Conservation (phyloP, 2,329 filamentous ascomycete species). For the Talaromyces sp. region DNA sequence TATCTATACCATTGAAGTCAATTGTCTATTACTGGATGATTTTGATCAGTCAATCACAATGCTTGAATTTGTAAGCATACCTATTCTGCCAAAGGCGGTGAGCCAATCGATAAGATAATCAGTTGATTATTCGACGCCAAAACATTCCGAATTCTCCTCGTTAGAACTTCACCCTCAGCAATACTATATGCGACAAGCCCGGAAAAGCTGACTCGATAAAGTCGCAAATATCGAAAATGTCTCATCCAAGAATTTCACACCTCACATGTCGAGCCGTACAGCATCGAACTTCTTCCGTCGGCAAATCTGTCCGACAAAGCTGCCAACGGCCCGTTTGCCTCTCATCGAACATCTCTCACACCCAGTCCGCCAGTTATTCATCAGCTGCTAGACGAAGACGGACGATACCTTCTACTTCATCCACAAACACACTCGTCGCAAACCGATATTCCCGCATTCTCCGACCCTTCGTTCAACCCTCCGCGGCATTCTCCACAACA, state of each 20-base stretch:
- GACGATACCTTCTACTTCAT: not conserved
- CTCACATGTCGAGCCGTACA: conserved; percentile 11
- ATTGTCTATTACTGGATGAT: not conserved
- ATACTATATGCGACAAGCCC: not conserved
- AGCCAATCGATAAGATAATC: conserved; percentile 12
- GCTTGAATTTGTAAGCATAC: conserved; percentile 19
- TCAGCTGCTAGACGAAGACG: conserved; percentile 1
- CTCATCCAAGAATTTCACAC: conserved; percentile 2
- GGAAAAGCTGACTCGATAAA: not conserved
- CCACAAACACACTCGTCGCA: conserved; percentile 2
- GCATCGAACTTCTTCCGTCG: conserved; percentile 8
- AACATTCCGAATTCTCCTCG: not conserved
- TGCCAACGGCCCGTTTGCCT: not conserved
- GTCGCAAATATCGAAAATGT: not conserved
- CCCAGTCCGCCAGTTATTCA: conserved; percentile 23
- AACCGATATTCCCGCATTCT: not conserved
- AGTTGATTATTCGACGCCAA: conserved; percentile 1
- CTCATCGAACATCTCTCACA: conserved; percentile 17
- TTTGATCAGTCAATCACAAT: conserved; percentile 4
- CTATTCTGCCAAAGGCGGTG: conserved; percentile 20
- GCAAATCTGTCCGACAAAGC: not conserved
- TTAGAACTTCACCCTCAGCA: not conserved
- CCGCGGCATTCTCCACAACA: conserved; percentile 38
- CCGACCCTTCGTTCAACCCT: conserved; percentile 23
- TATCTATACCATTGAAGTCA: not conserved